These are phyloP conservation scores for Daldinia decipiens DNA, from an alignment of 495 filamentous ascomycete genomes.

Conservation along the genomic window DNA sequence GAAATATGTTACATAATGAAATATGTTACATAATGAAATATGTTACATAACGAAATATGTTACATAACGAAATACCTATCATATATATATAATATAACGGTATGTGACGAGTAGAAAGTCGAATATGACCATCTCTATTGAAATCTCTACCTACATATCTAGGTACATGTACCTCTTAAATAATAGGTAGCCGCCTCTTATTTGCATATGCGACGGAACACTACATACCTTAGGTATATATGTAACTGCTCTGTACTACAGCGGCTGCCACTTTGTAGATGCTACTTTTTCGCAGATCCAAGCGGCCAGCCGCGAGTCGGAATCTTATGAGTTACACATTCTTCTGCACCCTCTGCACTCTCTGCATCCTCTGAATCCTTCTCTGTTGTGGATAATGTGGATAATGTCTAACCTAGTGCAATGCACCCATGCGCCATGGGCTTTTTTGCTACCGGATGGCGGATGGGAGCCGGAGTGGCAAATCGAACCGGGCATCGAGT, in stretches of 20 bases:
- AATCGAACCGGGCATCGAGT: conserved; percentile 30
- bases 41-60: neutral
- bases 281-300: conserved; percentile 1
- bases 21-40: neutral
- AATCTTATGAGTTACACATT: neutral
- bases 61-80: neutral
- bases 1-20: too few relatives aligned
- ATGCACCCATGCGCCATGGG: neutral
- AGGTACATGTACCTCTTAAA: neutral
- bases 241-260: neutral
- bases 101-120: conserved; percentile 35
- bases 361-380: neutral
- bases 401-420: neutral
- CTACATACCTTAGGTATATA: too few relatives aligned
- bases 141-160: neutral
- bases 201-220: conserved; percentile 33
- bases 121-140: conserved; percentile 23
- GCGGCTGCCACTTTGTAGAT: neutral
- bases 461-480: conserved; percentile 31
- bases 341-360: neutral
- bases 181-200: neutral
- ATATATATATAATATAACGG: neutral
- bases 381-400: neutral
- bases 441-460: neutral
- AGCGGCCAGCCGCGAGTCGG: too few relatives aligned